phyloP scores from a whole-genome alignment of 495 filamentous ascomycete genomes.

The Daldinia decipiens region DNA sequence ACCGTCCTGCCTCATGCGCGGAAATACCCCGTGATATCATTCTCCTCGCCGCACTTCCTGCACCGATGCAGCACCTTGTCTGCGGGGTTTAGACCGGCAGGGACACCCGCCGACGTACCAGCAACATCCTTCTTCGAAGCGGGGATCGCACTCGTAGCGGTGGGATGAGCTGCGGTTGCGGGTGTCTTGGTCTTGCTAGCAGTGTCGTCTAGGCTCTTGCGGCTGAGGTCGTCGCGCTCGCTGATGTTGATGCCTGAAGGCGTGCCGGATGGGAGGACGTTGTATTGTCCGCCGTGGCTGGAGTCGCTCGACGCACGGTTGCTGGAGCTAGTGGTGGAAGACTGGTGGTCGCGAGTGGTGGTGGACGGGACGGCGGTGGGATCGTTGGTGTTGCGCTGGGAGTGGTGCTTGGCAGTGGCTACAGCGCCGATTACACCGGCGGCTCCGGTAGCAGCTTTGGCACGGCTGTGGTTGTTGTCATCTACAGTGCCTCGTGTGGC shows the following conservation, averaged over 20 bases:
- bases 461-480: conserved; percentile 10
- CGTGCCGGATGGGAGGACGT: conserved; percentile 46
- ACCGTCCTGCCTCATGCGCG: conserved; percentile 14
- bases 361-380: background rate
- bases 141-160: background rate
- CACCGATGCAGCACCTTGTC: conserved; percentile 46
- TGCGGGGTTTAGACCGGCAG: conserved; percentile 37
- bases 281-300: conserved; percentile 43
- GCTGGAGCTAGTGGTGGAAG: background rate
- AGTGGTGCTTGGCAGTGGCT: conserved; percentile 19
- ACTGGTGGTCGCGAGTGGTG: conserved; percentile 4
- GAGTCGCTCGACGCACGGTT: conserved; percentile 31
- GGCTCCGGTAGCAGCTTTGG: conserved; percentile 20
- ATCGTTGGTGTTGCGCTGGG: background rate
- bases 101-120: conserved; percentile 23
- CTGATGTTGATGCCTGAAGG: conserved; percentile 45
- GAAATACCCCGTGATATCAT: conserved; percentile 47
- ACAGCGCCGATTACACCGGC: conserved; percentile 25
- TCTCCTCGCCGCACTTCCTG: conserved; percentile 49
- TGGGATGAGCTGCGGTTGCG: background rate
- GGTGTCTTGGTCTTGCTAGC: background rate
- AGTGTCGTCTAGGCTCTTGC: background rate
- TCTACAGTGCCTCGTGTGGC: background rate
- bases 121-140: background rate
- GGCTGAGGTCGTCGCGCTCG: background rate